A percentile compares a stretch with the other conserved stretches of the same genome.
Conservation (phyloP, 2,329 filamentous ascomycete species). For the Colletotrichum tamarilloi region DNA sequence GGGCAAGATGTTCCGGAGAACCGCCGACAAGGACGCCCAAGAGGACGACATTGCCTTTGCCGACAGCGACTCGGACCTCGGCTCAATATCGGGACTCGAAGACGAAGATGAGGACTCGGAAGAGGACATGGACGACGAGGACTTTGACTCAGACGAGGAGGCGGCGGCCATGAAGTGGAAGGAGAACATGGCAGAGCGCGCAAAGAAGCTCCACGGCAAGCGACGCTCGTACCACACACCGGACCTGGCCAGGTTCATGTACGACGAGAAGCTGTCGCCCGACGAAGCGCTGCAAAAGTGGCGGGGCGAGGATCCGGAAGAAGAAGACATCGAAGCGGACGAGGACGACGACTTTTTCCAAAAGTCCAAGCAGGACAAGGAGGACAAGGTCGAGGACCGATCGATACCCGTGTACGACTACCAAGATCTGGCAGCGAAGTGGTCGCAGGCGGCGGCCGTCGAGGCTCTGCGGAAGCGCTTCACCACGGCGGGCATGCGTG, state of each 20-base stretch:
- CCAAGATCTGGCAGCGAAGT: constrained; percentile 83
- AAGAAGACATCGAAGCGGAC: constrained; percentile 66
- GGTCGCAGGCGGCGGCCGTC: constrained; percentile 83
- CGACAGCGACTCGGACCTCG: constrained; percentile 96
- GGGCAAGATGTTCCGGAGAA: constrained; percentile 69
- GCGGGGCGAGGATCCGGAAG: constrained; percentile 73
- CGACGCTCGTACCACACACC: constrained; percentile 79
- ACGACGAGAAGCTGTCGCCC: constrained; percentile 82
- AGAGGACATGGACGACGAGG: constrained; percentile 60
- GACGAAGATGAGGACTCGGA: constrained; percentile 55
- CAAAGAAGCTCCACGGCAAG: constrained; percentile 75
- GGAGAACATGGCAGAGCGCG: constrained; percentile 82
- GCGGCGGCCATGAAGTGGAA: constrained; percentile 87
- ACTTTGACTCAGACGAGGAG: constrained; percentile 72
- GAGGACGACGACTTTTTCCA: constrained; percentile 75
- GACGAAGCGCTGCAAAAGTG: constrained; percentile 82
- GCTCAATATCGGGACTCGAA: constrained; percentile 77
- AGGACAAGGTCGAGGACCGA: constrained; percentile 83
- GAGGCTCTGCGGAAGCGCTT: constrained; percentile 81
- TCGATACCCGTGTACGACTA: constrained; percentile 85
- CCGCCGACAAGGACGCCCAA: constrained; percentile 60
- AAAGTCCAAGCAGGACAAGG: constrained; percentile 71
- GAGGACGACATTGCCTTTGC: constrained; percentile 88
- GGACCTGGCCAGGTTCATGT: constrained; percentile 89
- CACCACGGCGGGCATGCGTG: constrained; percentile 70